These are phyloP conservation scores for Hypoxylon fragiforme DNA, from an alignment of 495 filamentous ascomycete genomes.

Conservation along the genomic window DNA sequence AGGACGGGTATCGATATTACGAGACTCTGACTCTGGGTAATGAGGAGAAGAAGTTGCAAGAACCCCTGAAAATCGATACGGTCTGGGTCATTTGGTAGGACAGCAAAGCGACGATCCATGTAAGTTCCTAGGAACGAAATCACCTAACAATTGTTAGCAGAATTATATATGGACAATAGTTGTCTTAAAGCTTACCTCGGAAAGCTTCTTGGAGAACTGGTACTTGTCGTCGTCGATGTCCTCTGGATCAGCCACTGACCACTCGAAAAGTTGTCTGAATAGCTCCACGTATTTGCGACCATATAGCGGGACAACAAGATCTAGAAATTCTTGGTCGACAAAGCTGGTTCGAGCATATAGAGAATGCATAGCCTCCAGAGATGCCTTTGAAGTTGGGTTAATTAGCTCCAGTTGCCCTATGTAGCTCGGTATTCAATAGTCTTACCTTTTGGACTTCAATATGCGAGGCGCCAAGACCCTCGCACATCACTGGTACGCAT, in stretches of 20 bases:
- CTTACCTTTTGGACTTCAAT: constrained; percentile 75
- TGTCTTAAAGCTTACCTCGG: constrained; percentile 64
- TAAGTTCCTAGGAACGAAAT: constrained; percentile 82
- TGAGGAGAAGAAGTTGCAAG: constrained; percentile 74
- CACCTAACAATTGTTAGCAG: constrained; percentile 57
- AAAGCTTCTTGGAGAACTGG: constrained; percentile 86
- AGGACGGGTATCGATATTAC: constrained; percentile 89
- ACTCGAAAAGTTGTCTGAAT: constrained; percentile 77
- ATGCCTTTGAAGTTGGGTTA: constrained; percentile 59
- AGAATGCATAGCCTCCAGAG: constrained; percentile 79
- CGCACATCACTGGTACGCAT: constrained; percentile 72
- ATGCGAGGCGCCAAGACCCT: constrained; percentile 70
- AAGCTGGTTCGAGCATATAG: constrained; percentile 76
- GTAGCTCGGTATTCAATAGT: not conserved
- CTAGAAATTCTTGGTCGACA: constrained; percentile 76
- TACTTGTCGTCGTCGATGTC: constrained; percentile 91
- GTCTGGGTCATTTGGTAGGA: constrained; percentile 52
- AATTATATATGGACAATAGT: not conserved
- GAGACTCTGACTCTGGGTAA: constrained; percentile 83
- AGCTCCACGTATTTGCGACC: constrained; percentile 67
- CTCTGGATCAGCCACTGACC: constrained; percentile 75
- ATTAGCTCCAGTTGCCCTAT: not conserved
- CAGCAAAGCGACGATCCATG: constrained; percentile 72
- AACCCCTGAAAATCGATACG: constrained; percentile 73
- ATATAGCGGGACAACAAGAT: constrained; percentile 79